Evolutionary conservation across 352 stramenopile species (phyloP).

Genomic region (Phytophthora cactorum): DNA sequence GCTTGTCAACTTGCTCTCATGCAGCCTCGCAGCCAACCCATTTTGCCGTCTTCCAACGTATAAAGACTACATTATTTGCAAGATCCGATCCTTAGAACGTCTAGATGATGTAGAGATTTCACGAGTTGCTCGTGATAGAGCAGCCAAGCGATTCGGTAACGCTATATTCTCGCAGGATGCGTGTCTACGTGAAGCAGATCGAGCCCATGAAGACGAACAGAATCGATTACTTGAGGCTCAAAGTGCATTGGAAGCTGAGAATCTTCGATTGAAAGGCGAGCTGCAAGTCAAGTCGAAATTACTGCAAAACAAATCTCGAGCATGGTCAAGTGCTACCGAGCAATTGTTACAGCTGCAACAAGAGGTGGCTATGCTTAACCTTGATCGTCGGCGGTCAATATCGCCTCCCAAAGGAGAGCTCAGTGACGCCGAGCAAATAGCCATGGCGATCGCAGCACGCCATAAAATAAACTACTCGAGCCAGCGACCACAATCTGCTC

Average conservation of each 20-base stretch:
- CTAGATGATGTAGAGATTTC: slow-evolving; percentile 66
- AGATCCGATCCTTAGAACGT: slow-evolving; percentile 62
- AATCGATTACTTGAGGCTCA: slow-evolving; percentile 60
- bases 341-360: slow-evolving; percentile 82
- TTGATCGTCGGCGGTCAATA: slow-evolving; percentile 44
- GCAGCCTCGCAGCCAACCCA: slow-evolving; percentile 68
- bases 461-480: slow-evolving; percentile 16
- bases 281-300: slow-evolving; percentile 84
- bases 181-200: slow-evolving; percentile 49
- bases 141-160: slow-evolving; percentile 65
- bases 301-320: slow-evolving; percentile 83
- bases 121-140: slow-evolving; percentile 53
- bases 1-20: slow-evolving; percentile 70
- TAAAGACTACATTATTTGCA: slow-evolving; percentile 75
- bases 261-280: slow-evolving; percentile 73
- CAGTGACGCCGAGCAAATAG: slow-evolving; percentile 30
- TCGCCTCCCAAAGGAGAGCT: slow-evolving; percentile 9
- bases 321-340: slow-evolving; percentile 80
- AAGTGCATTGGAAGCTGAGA: slow-evolving; percentile 74
- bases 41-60: slow-evolving; percentile 82
- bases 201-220: slow-evolving; percentile 60
- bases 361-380: slow-evolving; percentile 83
- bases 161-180: slow-evolving; percentile 64
- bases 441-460: slow-evolving; percentile 27
- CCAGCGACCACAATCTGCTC: slow-evolving; percentile 35